A percentile compares a stretch with the other conserved stretches of the same genome.
Conservation (phyloP, 176 grass and related monocot genomes). For the Pharus latifolius region DNA sequence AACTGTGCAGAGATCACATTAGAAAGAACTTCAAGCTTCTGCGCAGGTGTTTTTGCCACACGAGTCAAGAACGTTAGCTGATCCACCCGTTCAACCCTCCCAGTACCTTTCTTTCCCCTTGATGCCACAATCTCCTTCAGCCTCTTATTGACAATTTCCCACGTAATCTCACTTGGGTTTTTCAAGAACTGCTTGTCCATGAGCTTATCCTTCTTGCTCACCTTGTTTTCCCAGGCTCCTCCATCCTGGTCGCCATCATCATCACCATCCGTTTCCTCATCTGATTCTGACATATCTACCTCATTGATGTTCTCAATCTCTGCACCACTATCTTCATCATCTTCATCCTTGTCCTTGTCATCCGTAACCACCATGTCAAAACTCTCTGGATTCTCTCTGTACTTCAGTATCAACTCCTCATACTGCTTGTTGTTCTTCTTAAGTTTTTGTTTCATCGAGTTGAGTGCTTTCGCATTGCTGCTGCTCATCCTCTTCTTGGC, state of each 20-base stretch:
- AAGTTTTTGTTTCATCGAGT: slow-evolving; percentile 40
- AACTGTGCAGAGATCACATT: slow-evolving; percentile 91
- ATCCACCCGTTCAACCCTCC: slow-evolving; percentile 89
- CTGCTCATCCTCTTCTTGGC: slow-evolving; percentile 37
- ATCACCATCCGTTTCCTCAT: not conserved
- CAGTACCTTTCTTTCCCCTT: slow-evolving; percentile 90
- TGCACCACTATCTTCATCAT: not conserved
- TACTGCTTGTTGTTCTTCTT: slow-evolving; percentile 47
- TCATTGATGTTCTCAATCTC: no score
- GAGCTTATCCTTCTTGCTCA: not conserved
- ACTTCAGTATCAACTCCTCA: slow-evolving; percentile 26
- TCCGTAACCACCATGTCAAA: slow-evolving; percentile 7
- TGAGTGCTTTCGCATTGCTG: slow-evolving; percentile 34
- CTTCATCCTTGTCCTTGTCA: not conserved
- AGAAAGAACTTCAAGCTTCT: slow-evolving; percentile 88
- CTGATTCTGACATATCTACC: not conserved
- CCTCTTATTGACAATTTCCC: slow-evolving; percentile 87
- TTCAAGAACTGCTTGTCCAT: slow-evolving; percentile 88
- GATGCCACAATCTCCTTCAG: slow-evolving; percentile 82
- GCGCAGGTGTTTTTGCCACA: slow-evolving; percentile 90
- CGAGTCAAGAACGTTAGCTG: slow-evolving; percentile 83
- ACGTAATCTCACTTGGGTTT: slow-evolving; percentile 89
- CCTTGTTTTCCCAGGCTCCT: not conserved
- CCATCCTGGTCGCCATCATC: not conserved
- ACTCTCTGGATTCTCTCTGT: slow-evolving; percentile 14